Conservation (phyloP, 495 filamentous ascomycete species). For the Choiromyces venosus region DNA sequence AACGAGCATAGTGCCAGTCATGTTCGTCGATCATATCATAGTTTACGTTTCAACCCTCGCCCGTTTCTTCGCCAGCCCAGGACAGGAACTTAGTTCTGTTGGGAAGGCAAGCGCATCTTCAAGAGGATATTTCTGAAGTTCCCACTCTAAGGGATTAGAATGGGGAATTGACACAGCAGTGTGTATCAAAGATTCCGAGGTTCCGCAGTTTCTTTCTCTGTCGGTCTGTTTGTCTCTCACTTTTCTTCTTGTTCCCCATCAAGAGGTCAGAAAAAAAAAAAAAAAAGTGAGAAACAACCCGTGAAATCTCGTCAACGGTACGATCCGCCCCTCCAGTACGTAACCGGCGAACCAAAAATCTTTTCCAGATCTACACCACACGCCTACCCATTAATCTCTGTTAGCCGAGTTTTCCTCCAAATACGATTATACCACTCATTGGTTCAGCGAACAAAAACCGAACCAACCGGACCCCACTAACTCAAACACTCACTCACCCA, state of each 20-base stretch:
- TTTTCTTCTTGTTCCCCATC: background rate
- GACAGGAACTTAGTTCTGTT: background rate
- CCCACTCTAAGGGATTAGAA: background rate
- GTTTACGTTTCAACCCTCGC: background rate
- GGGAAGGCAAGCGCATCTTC: background rate
- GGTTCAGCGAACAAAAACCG: background rate
- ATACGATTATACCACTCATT: background rate
- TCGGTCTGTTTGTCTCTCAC: background rate
- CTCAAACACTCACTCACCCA: background rate
- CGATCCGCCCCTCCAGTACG: background rate
- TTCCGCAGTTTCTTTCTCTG: background rate
- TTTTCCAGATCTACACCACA: background rate
- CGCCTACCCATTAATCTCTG: background rate
- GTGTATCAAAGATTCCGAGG: background rate
- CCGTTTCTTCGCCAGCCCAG: background rate
- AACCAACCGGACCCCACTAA: background rate
- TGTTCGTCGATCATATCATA: background rate
- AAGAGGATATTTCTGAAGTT: background rate
- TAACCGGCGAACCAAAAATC: background rate
- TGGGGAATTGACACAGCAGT: background rate
- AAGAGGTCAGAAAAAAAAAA: background rate
- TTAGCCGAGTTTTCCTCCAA: background rate
- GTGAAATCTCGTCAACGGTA: background rate
- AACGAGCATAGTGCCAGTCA: background rate
- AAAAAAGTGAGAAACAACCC: background rate